A percentile compares a stretch with the other conserved stretches of the same genome.
phyloP scores from a whole-genome alignment of 331 rosid species.

The Arachis monticola region DNA sequence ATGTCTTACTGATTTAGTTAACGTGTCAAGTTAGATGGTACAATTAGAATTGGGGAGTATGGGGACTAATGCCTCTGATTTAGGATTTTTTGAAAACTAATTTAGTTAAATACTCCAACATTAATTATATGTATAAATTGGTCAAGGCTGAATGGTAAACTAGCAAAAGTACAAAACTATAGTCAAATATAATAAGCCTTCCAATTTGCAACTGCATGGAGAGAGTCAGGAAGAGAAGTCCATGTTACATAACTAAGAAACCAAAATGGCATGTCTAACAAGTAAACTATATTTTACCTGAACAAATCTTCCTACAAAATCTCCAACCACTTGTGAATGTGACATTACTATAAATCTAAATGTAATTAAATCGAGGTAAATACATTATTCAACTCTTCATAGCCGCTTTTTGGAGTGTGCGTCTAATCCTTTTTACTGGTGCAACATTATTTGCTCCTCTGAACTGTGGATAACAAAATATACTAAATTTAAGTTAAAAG shows the following conservation, averaged over 20 bases:
- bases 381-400: slow-evolving; percentile 46
- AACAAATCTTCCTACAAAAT: slow-evolving; percentile 35
- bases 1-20: no score
- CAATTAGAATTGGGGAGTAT: no score
- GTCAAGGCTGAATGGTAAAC: slow-evolving; percentile 21
- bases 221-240: slow-evolving; percentile 20
- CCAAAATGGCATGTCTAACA: slow-evolving; percentile 8
- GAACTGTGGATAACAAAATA: slow-evolving; percentile 50
- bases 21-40: no score
- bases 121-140: neutral
- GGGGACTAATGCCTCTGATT: no score
- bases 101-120: no score
- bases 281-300: neutral
- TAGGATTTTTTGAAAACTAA: no score
- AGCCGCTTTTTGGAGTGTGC: slow-evolving; percentile 58
- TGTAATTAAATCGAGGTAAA: slow-evolving; percentile 31
- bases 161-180: slow-evolving; percentile 2
- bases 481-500: slow-evolving; percentile 16
- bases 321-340: slow-evolving; percentile 39
- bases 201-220: slow-evolving; percentile 37
- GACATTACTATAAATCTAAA: slow-evolving; percentile 30
- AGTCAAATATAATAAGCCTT: slow-evolving; percentile 43
- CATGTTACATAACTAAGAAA: slow-evolving; percentile 35
- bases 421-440: slow-evolving; percentile 60
- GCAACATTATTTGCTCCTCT: slow-evolving; percentile 47